Evolutionary conservation across 2,329 filamentous ascomycete genomes (phyloP).

Genomic region (Nemania diffusa): DNA sequence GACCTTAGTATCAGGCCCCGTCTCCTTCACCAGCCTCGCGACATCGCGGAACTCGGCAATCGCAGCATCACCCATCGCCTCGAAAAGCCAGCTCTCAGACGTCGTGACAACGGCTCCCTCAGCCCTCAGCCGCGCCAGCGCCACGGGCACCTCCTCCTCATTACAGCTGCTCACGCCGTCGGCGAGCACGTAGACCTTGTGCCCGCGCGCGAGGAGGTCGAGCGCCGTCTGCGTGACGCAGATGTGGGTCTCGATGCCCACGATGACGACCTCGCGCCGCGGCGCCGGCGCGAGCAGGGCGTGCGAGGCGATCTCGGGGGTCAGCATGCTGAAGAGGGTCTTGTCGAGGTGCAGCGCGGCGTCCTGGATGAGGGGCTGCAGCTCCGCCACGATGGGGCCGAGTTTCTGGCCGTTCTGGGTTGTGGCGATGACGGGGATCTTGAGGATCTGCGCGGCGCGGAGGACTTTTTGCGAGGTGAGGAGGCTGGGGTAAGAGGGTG

Average conservation of each 20-base stretch:
- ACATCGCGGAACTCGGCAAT: constrained; percentile 78
- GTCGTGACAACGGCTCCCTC: constrained; percentile 84
- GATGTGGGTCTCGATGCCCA: constrained; percentile 94
- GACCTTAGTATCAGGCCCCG: constrained; percentile 73
- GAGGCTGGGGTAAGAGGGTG: constrained; percentile 58
- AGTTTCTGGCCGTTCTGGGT: constrained; percentile 85
- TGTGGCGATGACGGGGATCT: constrained; percentile 84
- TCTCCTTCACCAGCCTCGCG: constrained; percentile 82
- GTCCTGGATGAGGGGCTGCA: constrained; percentile 64
- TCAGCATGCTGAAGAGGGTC: constrained; percentile 88
- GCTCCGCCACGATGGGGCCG: constrained; percentile 80
- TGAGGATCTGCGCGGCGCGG: constrained; percentile 69
- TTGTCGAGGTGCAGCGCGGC: constrained; percentile 78
- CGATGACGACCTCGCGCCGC: constrained; percentile 73
- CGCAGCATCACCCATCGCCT: constrained; percentile 84
- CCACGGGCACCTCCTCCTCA: constrained; percentile 80
- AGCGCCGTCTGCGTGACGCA: constrained; percentile 93
- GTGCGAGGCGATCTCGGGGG: constrained; percentile 66
- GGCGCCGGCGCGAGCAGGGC: constrained; percentile 55
- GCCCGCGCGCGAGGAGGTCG: constrained; percentile 75
- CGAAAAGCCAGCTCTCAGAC: constrained; percentile 90
- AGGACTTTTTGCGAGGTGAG: constrained; percentile 76
- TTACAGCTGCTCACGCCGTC: constrained; percentile 93
- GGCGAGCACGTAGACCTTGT: constrained; percentile 86
- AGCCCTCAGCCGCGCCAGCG: constrained; percentile 77